phyloP scores from a whole-genome alignment of 2,329 filamentous ascomycete species.

The Herpotrichia juniperi region DNA sequence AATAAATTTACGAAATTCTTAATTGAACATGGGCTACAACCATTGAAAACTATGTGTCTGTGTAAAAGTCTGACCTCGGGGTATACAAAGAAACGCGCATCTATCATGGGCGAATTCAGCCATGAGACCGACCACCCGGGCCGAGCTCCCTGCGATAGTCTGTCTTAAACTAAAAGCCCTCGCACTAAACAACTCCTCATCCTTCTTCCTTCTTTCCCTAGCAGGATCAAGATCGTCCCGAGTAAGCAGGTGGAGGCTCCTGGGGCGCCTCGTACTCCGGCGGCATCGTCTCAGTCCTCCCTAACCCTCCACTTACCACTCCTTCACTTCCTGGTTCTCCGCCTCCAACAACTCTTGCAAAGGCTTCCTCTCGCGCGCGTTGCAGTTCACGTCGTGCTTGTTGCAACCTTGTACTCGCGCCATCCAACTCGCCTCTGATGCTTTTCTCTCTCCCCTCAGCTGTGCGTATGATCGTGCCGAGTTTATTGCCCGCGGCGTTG shows the following conservation, averaged over 20 bases:
- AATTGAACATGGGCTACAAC: no score
- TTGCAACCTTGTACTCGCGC: conserved; percentile 38
- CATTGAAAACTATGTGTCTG: no score
- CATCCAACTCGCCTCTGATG: conserved; percentile 28
- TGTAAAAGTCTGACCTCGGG: no score
- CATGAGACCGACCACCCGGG: no score
- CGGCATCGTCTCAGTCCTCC: neutral
- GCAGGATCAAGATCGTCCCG: neutral
- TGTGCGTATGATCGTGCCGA: conserved; percentile 42
- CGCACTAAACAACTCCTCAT: no score
- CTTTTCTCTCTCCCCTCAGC: conserved; percentile 37
- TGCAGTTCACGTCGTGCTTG: conserved; percentile 49
- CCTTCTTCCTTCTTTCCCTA: neutral
- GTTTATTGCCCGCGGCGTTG: conserved; percentile 21
- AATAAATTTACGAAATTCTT: no score
- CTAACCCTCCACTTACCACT: neutral
- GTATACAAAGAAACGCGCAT: no score
- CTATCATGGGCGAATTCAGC: no score
- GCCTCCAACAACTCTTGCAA: conserved; percentile 40
- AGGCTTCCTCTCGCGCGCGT: conserved; percentile 52
- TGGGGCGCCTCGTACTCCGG: neutral
- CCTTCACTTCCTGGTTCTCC: conserved; percentile 6
- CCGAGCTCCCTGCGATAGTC: no score
- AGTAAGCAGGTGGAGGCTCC: conserved; percentile 9
- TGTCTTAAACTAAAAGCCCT: no score